Conservation (phyloP, 2,329 filamentous ascomycete genomes). For the Pleomassaria siparia region DNA sequence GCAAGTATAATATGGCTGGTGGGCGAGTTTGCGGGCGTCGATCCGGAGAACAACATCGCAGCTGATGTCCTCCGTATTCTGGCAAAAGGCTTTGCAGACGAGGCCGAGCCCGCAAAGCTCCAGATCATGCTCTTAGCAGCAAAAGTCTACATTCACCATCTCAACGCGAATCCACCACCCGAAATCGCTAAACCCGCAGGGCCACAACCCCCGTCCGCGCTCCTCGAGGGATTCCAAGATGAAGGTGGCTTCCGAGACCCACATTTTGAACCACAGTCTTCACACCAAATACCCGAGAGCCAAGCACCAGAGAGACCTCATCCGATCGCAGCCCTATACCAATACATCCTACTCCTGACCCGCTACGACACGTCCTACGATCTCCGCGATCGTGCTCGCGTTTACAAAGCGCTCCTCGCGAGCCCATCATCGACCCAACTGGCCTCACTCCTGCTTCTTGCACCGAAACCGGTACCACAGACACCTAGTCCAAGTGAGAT, state of each 20-base stretch:
- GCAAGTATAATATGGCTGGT: slow-evolving; percentile 98
- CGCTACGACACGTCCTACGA: slow-evolving; percentile 96
- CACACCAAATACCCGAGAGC: slow-evolving; percentile 11
- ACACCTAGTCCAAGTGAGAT: slow-evolving; percentile 86
- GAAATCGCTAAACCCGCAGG: slow-evolving; percentile 39
- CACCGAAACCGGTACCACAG: slow-evolving; percentile 91
- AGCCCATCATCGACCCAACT: slow-evolving; percentile 76
- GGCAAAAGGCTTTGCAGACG: slow-evolving; percentile 78
- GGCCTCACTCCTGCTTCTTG: slow-evolving; percentile 84
- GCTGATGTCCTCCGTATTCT: slow-evolving; percentile 89
- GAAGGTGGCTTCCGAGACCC: slow-evolving; percentile 38
- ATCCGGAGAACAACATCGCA: slow-evolving; percentile 84
- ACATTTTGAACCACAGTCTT: slow-evolving; percentile 19
- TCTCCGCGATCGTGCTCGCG: slow-evolving; percentile 83
- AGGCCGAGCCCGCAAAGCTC: slow-evolving; percentile 82
- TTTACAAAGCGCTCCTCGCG: slow-evolving; percentile 82
- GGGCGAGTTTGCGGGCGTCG: slow-evolving; percentile 83
- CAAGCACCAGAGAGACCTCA: slow-evolving; percentile 53
- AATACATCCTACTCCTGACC: slow-evolving; percentile 79
- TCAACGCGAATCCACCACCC: slow-evolving; percentile 63
- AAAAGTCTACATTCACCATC: slow-evolving; percentile 92
- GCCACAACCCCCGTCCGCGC: slow-evolving; percentile 21
- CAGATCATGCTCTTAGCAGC: slow-evolving; percentile 91
- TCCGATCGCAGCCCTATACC: slow-evolving; percentile 76
- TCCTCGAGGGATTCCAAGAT: slow-evolving; percentile 34